phyloP scores from a whole-genome alignment of 805 yeast species.

The Saccharomycopsis babjevae region DNA sequence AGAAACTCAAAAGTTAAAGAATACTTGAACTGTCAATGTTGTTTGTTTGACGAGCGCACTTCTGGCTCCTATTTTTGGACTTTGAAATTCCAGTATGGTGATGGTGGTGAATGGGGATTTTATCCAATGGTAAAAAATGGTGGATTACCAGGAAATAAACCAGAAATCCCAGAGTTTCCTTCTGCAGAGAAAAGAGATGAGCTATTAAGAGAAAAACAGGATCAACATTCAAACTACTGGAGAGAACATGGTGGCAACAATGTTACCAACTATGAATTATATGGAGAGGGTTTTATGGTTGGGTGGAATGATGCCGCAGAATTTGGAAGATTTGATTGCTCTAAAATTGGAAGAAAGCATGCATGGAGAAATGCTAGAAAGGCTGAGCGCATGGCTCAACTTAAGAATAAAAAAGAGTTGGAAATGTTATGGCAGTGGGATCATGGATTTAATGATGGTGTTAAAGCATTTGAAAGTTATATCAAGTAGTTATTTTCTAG shows the following conservation, averaged over 20 bases:
- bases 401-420: constrained; percentile 42
- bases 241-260: constrained; percentile 33
- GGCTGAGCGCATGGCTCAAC: constrained; percentile 38
- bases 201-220: constrained; percentile 28
- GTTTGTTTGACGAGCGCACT: constrained; percentile 42
- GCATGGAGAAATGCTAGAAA: constrained; percentile 61
- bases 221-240: constrained; percentile 63
- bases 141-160: constrained; percentile 33
- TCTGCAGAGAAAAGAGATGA: constrained; percentile 33
- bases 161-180: constrained; percentile 28
- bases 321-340: constrained; percentile 60
- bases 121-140: constrained; percentile 62
- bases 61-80: constrained; percentile 89
- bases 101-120: constrained; percentile 97
- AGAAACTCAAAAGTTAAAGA: constrained; percentile 47
- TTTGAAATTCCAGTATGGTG: constrained; percentile 73
- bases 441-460: constrained; percentile 68
- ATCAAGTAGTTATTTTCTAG: neutral
- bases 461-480: constrained; percentile 30
- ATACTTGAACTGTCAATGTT: constrained; percentile 50
- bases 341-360: constrained; percentile 61
- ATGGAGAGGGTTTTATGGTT: constrained; percentile 61
- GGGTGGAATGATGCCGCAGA: constrained; percentile 68
- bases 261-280: constrained; percentile 64
- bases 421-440: constrained; percentile 78